Conservation (phyloP, 495 filamentous ascomycete genomes). For the Penicillium robsamsonii region DNA sequence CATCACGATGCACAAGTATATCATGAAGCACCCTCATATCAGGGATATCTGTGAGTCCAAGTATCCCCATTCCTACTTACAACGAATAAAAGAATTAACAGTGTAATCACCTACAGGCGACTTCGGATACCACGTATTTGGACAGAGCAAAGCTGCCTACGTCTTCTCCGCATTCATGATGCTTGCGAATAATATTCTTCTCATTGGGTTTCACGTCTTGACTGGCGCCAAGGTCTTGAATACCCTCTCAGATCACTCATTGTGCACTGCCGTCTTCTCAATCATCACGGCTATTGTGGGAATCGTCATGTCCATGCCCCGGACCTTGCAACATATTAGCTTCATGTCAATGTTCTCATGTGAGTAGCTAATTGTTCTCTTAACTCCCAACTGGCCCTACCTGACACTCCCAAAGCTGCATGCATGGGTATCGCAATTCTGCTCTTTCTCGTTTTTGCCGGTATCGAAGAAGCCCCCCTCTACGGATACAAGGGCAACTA, state of each 20-base stretch:
- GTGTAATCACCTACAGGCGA: slow-evolving; percentile 14
- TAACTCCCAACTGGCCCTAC: neutral
- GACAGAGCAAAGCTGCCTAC: slow-evolving; percentile 36
- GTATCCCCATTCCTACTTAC: neutral
- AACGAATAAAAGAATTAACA: neutral
- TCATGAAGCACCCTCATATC: slow-evolving; percentile 49
- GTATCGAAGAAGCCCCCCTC: slow-evolving; percentile 40
- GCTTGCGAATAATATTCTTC: slow-evolving; percentile 40
- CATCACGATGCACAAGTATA: slow-evolving; percentile 48
- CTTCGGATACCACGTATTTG: slow-evolving; percentile 46
- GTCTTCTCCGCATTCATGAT: slow-evolving; percentile 39
- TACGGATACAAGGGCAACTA: slow-evolving; percentile 32
- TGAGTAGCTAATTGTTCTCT: slow-evolving; percentile 10
- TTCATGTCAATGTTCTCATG: slow-evolving; percentile 48
- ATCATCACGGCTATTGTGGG: slow-evolving; percentile 37
- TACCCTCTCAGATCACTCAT: slow-evolving; percentile 36
- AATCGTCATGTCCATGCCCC: slow-evolving; percentile 40
- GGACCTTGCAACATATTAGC: slow-evolving; percentile 43
- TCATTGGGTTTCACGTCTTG: slow-evolving; percentile 41
- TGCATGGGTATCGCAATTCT: slow-evolving; percentile 47
- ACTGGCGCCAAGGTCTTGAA: slow-evolving; percentile 40
- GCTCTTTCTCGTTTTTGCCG: slow-evolving; percentile 46
- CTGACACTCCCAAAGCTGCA: slow-evolving; percentile 21
- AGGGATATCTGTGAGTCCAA: slow-evolving; percentile 41
- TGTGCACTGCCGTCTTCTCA: slow-evolving; percentile 38